A percentile compares a stretch with the other conserved stretches of the same genome.
phyloP scores from a whole-genome alignment of 2,329 filamentous ascomycete species.

The Fonsecaea pugnacius region DNA sequence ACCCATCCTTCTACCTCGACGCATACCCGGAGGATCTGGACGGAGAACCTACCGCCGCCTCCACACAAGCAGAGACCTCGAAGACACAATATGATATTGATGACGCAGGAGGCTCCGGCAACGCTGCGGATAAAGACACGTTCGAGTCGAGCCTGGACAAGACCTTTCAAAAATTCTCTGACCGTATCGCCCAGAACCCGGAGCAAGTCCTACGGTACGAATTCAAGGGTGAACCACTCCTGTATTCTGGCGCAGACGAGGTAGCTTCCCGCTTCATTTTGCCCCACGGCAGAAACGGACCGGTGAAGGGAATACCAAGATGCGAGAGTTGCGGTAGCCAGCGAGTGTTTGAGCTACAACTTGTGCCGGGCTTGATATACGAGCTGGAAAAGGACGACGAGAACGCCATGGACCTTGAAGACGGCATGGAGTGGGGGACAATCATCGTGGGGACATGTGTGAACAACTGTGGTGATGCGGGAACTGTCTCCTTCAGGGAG shows the following conservation, averaged over 20 bases:
- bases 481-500: constrained; percentile 77
- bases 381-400: constrained; percentile 75
- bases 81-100: constrained; percentile 43
- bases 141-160: constrained; percentile 77
- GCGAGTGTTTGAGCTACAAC: constrained; percentile 86
- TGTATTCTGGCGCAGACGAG: constrained; percentile 78
- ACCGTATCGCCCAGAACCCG: constrained; percentile 76
- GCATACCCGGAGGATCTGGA: constrained; percentile 90
- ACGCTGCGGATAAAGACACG: constrained; percentile 64
- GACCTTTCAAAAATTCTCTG: constrained; percentile 79
- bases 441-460: constrained; percentile 84
- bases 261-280: constrained; percentile 67
- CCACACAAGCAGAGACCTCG: constrained; percentile 49
- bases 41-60: constrained; percentile 38
- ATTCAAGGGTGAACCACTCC: constrained; percentile 70
- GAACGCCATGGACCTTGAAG: constrained; percentile 60
- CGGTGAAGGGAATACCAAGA: constrained; percentile 63
- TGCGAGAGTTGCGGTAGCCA: constrained; percentile 76
- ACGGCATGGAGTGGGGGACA: constrained; percentile 97
- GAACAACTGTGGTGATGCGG: constrained; percentile 72
- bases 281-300: constrained; percentile 33
- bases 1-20: constrained; percentile 79
- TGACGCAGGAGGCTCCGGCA: constrained; percentile 42
- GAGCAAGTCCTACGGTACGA: constrained; percentile 83
- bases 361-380: constrained; percentile 86